phyloP scores from a whole-genome alignment of 495 filamentous ascomycete genomes.

The Geopyxis carbonaria region DNA sequence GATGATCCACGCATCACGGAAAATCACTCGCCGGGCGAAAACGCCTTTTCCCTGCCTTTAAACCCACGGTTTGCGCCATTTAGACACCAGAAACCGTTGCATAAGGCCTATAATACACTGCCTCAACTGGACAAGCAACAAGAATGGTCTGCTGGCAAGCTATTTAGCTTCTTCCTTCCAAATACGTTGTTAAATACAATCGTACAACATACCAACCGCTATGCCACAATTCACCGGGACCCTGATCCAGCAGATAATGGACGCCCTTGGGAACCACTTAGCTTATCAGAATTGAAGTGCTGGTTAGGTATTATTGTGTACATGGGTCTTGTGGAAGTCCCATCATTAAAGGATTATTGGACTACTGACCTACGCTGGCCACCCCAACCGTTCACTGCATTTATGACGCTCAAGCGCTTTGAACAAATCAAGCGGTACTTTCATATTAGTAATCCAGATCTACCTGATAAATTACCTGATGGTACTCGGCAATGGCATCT shows the following conservation, averaged over 20 bases:
- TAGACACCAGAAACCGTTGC: not conserved
- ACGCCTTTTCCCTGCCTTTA: not conserved
- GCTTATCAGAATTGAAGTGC: slow-evolving; percentile 2
- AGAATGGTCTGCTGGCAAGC: slow-evolving; percentile 3
- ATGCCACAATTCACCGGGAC: slow-evolving; percentile 1
- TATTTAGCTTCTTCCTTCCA: slow-evolving; percentile 7
- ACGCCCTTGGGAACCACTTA: slow-evolving; percentile 2
- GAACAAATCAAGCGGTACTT: slow-evolving; percentile 5
- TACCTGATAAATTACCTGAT: not conserved
- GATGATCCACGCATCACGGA: no score
- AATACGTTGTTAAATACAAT: slow-evolving; percentile 2
- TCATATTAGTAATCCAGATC: slow-evolving; percentile 3
- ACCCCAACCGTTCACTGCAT: slow-evolving; percentile 1
- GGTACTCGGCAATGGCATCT: slow-evolving; percentile 3
- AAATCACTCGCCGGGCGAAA: not conserved
- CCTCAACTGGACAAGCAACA: slow-evolving; percentile 1
- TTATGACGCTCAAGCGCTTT: slow-evolving; percentile 7
- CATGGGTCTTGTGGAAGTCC: slow-evolving; percentile 9
- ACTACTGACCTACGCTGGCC: slow-evolving; percentile 1
- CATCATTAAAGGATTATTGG: slow-evolving; percentile 13
- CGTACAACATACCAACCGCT: slow-evolving; percentile 3
- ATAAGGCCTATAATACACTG: slow-evolving; percentile 7
- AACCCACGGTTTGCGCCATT: slow-evolving; percentile 6
- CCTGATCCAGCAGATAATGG: not conserved
- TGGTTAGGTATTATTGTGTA: slow-evolving; percentile 14